Evolutionary conservation across 371 early-diverging fungal genomes (phyloP), one percentile per base, ranked within the genome.

Genomic region (Mucor ambiguus): DNA sequence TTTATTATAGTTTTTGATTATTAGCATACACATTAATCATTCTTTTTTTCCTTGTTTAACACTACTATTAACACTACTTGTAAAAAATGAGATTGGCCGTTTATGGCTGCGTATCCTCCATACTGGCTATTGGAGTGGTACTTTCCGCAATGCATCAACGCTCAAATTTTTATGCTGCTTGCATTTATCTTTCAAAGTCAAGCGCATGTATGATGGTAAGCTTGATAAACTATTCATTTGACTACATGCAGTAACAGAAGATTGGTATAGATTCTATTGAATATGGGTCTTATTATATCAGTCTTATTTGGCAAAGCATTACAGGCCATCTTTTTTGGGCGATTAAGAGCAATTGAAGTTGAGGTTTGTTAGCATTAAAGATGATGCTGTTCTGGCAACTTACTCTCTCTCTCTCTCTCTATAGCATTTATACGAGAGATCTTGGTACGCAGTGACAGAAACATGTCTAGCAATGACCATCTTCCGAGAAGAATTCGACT

Each of bases 361-460:
- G 96, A 96, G 84, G 94, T 91, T 78, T 44, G 41, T 18, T 41
- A 41, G 41, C 41, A 41, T 41, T 16, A 41, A 18, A 41, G 18
- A 41, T 18, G 4, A 41, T 41, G 24, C 3, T 9, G 22, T 49
- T 49, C 12, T 24, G 28, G 14, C 26, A 24, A 14, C 49, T 49
- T 3, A 49, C 12, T 12, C 2, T 49, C 26, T 14, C 9, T 58
- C 2, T 49, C 26, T 14, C 9, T 58, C 30, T 46, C 46, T 30
- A 29, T 60, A 96, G 93, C 97, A 96, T 71, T 80, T 97, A 26
- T 96, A 96, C 66, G 97, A 98, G 73, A 85, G 93, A 24, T 92
- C 95, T 5, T 97, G 98, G 98, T 93, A 95, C 73, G 94, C 97
- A 16, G 90, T 97, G 38, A 95, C 96, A 33, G 98, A 98, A 74